Percentiles rank a stretch among this genome's conserved stretches.
phyloP scores from a whole-genome alignment of 176 grass and related monocot species.

The Pontederia crassipes region DNA sequence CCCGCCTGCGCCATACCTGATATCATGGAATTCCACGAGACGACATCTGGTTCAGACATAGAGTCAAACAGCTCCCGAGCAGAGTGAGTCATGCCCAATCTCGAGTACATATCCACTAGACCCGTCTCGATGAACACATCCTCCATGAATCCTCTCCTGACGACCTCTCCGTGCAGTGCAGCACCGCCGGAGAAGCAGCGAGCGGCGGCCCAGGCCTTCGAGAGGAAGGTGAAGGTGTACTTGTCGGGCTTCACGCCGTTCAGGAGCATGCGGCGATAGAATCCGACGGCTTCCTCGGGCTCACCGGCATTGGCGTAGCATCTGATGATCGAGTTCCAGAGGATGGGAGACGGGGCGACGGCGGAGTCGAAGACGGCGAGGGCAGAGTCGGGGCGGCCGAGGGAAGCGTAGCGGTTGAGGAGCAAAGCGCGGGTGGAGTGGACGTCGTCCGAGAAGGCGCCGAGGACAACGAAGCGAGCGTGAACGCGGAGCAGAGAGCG shows the following conservation, averaged over 20 bases:
- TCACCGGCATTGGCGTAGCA: constrained; percentile 31
- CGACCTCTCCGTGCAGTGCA: constrained; percentile 32
- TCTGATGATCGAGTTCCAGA: constrained; percentile 65
- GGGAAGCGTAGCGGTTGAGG: constrained; percentile 48
- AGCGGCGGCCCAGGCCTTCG: constrained; percentile 8
- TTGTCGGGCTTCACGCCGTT: constrained; percentile 37
- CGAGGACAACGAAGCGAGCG: constrained; percentile 48
- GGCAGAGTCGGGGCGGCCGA: constrained; percentile 23
- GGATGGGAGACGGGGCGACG: constrained; percentile 28
- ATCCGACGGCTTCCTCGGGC: constrained; percentile 28
- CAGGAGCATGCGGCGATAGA: constrained; percentile 41
- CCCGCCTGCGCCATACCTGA: constrained; percentile 26
- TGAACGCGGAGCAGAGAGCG: constrained; percentile 48
- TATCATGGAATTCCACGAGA: constrained; percentile 70
- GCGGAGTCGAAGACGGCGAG: constrained; percentile 52
- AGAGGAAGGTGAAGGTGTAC: constrained; percentile 37
- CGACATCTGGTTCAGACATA: constrained; percentile 39
- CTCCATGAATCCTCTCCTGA: constrained; percentile 20
- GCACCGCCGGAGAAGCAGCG: constrained; percentile 17
- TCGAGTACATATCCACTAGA: constrained; percentile 48
- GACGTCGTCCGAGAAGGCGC: constrained; percentile 28
- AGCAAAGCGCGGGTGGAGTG: constrained; percentile 41
- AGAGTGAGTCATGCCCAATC: constrained; percentile 31
- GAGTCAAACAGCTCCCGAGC: constrained; percentile 65
- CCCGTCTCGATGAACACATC: constrained; percentile 71